Base-by-base conservation (phyloP, 305 asterid genomes). In the Solanum chacoense region DNA sequence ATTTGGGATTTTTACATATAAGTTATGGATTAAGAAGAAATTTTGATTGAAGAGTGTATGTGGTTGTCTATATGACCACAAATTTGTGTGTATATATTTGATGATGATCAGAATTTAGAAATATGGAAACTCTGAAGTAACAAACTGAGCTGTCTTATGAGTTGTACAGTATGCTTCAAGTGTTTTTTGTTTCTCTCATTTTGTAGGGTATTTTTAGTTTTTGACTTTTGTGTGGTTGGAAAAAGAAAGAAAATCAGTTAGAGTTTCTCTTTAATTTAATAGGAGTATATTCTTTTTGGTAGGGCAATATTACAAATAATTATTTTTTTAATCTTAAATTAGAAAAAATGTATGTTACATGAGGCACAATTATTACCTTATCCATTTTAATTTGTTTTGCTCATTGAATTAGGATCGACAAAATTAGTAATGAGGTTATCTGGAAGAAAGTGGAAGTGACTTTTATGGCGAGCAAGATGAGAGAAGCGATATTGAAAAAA, bases 51-150 rank as follows among this genome's bases (percentile, higher is more conserved):
- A 11, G 9, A 16, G 37, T 29, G 11, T 50, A 18, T 81, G 86
- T 81, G 72, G 86, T 42, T 50, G 86, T 9, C 55, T 29, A 29
- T 45, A 83, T 83, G 86, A 83, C 86, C 86, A 83, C 86, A 83
- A 45, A 45, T 29, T 16, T 78, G 59, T 11, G 63, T 36, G 28
- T 18, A 20, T 11, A 77, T 77, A 22, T 77, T 28, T 42, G 38
- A 3, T 42, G 38, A 3, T 45, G 86, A 83, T 83, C 86, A 83
- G 72, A 59, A 59, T 59, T 59, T 59, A 59, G 69, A 83, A 83
- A 83, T 35, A 42, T 42, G 71, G 67, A 40, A 26, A 40, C 36
- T 38, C 36, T 59, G 11, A 9, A 80, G 85, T 28, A 45, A 45
- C 11, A 45, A 83, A 31, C 72, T 83, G 8, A 26, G 28, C 72